Conservation (phyloP, 192 early-diverging fungal species). For the Pilobolus umbonatus region DNA sequence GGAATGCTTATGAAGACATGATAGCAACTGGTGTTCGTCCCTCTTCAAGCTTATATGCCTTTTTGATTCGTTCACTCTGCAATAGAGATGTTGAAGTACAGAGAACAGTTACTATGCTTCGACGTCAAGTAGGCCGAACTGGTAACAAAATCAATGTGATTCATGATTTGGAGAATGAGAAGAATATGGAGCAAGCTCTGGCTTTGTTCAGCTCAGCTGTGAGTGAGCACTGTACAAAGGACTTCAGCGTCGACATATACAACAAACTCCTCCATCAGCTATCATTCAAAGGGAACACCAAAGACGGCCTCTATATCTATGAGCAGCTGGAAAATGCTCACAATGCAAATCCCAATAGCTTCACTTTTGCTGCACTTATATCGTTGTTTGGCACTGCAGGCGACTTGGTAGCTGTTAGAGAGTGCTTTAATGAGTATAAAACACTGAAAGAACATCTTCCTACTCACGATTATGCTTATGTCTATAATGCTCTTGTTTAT, state of each 20-base stretch:
- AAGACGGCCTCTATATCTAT: conserved; percentile 31
- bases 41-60: conserved; percentile 24
- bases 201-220: conserved; percentile 31
- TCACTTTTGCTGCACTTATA: conserved; percentile 52
- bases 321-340: conserved; percentile 26
- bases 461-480: conserved; percentile 22
- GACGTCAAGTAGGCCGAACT: conserved; percentile 16
- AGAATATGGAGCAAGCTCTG: conserved; percentile 31
- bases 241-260: conserved; percentile 29
- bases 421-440: conserved; percentile 36
- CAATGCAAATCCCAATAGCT: conserved; percentile 39
- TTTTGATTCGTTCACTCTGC: conserved; percentile 26
- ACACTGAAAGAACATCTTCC: conserved; percentile 2
- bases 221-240: conserved; percentile 15
- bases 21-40: conserved; percentile 17
- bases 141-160: conserved; percentile 10
- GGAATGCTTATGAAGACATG: conserved; percentile 32
- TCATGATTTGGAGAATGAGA: conserved; percentile 21
- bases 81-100: conserved; percentile 29
- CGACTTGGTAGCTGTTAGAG: conserved; percentile 21
- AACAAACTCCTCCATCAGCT: conserved; percentile 25
- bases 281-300: conserved; percentile 19
- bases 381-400: conserved; percentile 34
- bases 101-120: conserved; percentile 16
- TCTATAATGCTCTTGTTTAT: conserved; percentile 33